Percentiles rank a stretch among this genome's conserved stretches.
Conservation (phyloP, 2,329 filamentous ascomycete species). For the Acrodontium crateriforme region DNA sequence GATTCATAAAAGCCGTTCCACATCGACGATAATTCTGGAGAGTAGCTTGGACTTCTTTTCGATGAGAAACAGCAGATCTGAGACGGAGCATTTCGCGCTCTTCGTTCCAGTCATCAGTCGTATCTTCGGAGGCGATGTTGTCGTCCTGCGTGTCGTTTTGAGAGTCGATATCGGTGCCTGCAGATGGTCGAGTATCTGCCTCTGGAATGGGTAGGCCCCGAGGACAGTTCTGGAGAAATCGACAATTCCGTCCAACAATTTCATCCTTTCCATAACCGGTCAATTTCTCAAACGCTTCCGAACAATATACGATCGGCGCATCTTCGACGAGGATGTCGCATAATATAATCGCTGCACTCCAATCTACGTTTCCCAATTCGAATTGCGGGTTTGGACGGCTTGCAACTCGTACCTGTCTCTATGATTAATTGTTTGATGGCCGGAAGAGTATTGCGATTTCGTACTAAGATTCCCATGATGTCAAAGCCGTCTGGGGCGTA, state of each 20-base stretch:
- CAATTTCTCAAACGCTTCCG: slow-evolving; percentile 1
- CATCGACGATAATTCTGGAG: slow-evolving; percentile 1
- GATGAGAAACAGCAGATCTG: not conserved
- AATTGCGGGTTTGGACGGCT: slow-evolving; percentile 1
- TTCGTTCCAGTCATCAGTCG: too few relatives aligned
- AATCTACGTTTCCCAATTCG: slow-evolving; percentile 2
- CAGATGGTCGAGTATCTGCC: not conserved
- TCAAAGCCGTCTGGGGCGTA: slow-evolving; percentile 2
- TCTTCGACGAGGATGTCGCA: slow-evolving; percentile 1
- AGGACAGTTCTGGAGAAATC: slow-evolving; percentile 1
- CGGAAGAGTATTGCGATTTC: not conserved
- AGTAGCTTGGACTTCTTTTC: slow-evolving; percentile 1
- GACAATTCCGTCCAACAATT: slow-evolving; percentile 2
- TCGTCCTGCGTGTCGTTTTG: not conserved
- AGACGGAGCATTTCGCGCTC: slow-evolving; percentile 1
- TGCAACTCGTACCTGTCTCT: slow-evolving; percentile 1
- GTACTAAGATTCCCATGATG: slow-evolving; percentile 2
- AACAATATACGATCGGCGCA: slow-evolving; percentile 3
- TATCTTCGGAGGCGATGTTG: not conserved
- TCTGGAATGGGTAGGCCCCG: not conserved
- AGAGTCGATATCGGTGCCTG: not conserved
- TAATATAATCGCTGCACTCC: slow-evolving; percentile 2
- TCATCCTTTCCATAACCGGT: slow-evolving; percentile 2
- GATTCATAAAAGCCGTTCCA: slow-evolving; percentile 1
- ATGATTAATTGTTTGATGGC: not conserved